Evolutionary conservation across 2,329 filamentous ascomycete species (phyloP), one percentile per base, ranked within the genome.

Genomic region (Apiospora sp.): DNA sequence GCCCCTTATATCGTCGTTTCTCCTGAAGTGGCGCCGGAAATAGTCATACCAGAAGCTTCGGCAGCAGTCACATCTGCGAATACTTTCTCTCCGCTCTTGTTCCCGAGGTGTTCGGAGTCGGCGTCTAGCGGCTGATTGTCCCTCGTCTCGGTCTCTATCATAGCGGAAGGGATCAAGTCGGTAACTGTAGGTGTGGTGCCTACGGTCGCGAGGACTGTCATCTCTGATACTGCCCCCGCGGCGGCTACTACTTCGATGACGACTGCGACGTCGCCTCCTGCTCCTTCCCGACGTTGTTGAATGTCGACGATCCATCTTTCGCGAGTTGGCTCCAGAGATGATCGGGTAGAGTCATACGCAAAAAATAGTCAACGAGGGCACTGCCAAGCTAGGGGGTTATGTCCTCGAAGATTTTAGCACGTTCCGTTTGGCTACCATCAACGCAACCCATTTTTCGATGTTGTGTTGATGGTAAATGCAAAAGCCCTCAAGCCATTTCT

Each of bases 21-120:
- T 34, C 10, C 49, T 27, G 24, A 54, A 54, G 49, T 54, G 49
- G 4, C 27, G 54, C 30, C 54, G 54, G 8, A 34, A 61, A 54
- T 54, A 54, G 10, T 30, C 49, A 30, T 54, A 54, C 49, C 49
- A 54, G 49, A 27, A 54, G 49, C 49, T 30, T 54, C 49, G 49
- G 49, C 49, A 54, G 6, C 49, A 30, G 4, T 54, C 49, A 30
- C 49, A 14, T 4, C 49, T n/a, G 19, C 46, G 19, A 22, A 48
- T n/a, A 22, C n/a, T 48, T 3, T n/a, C 49, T 30, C 49, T 54
- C 24, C 49, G 24, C 27, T 54, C 49, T 27, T 27, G 49, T 1
- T 27, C 13, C 14, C 24, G 24, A 27, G 24, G 13, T 48, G 46
- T 22, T 48, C 46, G 22, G 46, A 8, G 22, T 48, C 46, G 4